A percentile compares a stretch with the other conserved stretches of the same genome.
These are phyloP conservation scores for Piper longum DNA, from an alignment of 164 flowering plant genomes.

Conservation along the genomic window DNA sequence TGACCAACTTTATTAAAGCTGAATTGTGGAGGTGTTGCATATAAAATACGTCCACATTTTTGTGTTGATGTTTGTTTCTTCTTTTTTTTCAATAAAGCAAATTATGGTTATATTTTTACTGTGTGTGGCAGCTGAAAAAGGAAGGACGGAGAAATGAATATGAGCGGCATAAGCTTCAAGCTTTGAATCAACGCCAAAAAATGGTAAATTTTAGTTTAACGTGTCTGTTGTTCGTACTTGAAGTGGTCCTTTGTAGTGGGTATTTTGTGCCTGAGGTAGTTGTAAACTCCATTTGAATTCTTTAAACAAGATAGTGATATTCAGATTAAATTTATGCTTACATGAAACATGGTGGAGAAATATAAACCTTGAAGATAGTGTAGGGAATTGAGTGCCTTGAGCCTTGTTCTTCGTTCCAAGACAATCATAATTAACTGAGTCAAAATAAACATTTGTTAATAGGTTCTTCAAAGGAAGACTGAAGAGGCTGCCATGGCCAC, in stretches of 20 bases:
- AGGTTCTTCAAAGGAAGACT: conserved; percentile 98
- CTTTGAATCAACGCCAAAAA: conserved; percentile 94
- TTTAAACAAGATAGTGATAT: too few species aligned
- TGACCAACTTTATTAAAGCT: not conserved
- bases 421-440: too few species aligned
- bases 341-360: too few species aligned
- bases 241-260: not conserved
- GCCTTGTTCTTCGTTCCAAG: too few species aligned
- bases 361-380: too few species aligned
- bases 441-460: not conserved
- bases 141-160: conserved; percentile 95
- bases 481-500: conserved; percentile 99
- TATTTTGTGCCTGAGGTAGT: not conserved
- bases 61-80: too few species aligned
- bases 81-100: too few species aligned
- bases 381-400: too few species aligned
- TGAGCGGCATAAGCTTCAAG: conserved; percentile 91
- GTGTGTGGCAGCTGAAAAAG: conserved; percentile 51
- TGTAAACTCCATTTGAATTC: too few species aligned
- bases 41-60: too few species aligned
- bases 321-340: too few species aligned
- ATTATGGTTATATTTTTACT: not conserved
- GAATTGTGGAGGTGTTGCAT: not conserved
- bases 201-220: conserved; percentile 35
- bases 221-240: conserved; percentile 3